Percentiles rank a stretch among this genome's conserved stretches.
Conservation (phyloP, 345 rosid species). For the Dipteronia sinensis region DNA sequence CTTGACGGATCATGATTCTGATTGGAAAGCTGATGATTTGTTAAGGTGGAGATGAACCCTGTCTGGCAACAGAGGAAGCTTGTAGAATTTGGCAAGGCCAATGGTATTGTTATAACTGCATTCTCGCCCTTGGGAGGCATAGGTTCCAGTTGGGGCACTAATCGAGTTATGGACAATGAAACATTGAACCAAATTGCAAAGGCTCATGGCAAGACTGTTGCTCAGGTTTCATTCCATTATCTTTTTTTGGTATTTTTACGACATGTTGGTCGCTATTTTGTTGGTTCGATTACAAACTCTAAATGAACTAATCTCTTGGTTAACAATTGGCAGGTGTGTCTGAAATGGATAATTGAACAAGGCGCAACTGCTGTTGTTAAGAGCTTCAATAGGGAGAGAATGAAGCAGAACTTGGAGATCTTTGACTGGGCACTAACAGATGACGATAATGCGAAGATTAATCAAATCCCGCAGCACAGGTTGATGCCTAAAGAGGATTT, state of each 20-base stretch:
- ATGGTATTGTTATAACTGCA: constrained; percentile 8
- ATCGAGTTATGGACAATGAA: constrained; percentile 22
- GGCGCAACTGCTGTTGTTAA: constrained; percentile 13
- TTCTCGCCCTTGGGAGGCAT: constrained; percentile 26
- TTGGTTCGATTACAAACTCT: background rate
- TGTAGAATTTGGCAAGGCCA: constrained; percentile 11
- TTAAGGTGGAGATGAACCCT: constrained; percentile 27
- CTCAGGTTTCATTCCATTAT: constrained; percentile 23
- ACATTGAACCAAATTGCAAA: constrained; percentile 17
- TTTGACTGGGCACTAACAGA: constrained; percentile 18
- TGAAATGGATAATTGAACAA: constrained; percentile 24
- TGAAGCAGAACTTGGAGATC: constrained; percentile 16
- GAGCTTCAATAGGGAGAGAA: constrained; percentile 19
- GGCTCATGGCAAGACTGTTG: constrained; percentile 21
- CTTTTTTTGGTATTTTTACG: background rate
- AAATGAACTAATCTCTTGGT: background rate
- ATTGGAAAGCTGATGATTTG: background rate
- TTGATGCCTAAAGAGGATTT: background rate
- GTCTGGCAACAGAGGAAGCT: constrained; percentile 27
- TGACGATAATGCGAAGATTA: constrained; percentile 13
- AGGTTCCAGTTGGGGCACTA: constrained; percentile 19
- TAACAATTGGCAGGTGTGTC: constrained; percentile 18
- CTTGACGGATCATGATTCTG: background rate
- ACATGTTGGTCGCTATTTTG: background rate
- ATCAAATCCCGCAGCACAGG: background rate